Evolutionary conservation across 768 basidiomycete species (phyloP).

Genomic region (Gyrodon lividus): DNA sequence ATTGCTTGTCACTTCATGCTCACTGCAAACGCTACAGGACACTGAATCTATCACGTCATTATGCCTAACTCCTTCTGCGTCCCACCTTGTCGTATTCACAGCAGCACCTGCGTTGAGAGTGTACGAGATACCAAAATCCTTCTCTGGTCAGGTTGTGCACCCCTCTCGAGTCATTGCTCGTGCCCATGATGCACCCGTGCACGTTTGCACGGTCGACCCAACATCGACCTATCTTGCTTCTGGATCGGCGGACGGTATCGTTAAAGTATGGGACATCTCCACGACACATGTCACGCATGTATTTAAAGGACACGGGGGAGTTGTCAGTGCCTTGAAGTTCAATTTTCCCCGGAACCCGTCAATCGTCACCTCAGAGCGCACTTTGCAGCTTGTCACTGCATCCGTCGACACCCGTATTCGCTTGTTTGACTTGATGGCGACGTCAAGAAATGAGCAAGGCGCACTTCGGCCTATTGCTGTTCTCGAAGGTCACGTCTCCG

Average conservation of each 20-base stretch:
- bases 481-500: constrained; percentile 94
- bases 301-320: constrained; percentile 97
- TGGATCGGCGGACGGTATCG: constrained; percentile 93
- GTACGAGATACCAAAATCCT: constrained; percentile 68
- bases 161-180: constrained; percentile 75
- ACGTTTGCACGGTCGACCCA: constrained; percentile 81
- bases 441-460: constrained; percentile 53
- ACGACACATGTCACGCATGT: constrained; percentile 91
- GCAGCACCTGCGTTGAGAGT: constrained; percentile 78
- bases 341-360: constrained; percentile 69
- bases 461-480: constrained; percentile 68
- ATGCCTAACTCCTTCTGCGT: constrained; percentile 73
- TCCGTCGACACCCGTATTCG: constrained; percentile 91
- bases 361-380: constrained; percentile 42
- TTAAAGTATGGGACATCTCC: constrained; percentile 93
- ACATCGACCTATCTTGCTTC: constrained; percentile 91
- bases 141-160: constrained; percentile 50
- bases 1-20: neutral
- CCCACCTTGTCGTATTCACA: constrained; percentile 77
- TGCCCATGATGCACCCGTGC: constrained; percentile 93
- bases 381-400: constrained; percentile 84
- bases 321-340: constrained; percentile 88
- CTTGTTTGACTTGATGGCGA: constrained; percentile 82
- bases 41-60: constrained; percentile 82
- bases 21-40: constrained; percentile 54